phyloP scores from a whole-genome alignment of 1,284 basidiomycete species.

The Spongiforma sp. region DNA sequence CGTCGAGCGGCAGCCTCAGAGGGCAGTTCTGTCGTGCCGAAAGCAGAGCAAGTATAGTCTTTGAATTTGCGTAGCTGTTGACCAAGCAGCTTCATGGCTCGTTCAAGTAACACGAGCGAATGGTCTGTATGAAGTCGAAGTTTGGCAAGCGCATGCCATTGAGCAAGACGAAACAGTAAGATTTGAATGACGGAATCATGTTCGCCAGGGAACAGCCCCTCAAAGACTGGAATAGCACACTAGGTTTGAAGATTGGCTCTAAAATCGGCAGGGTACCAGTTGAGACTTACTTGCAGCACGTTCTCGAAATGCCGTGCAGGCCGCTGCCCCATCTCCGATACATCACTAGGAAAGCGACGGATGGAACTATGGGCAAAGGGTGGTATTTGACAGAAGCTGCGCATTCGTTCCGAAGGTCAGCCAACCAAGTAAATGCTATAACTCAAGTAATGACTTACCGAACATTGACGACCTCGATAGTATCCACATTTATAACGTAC shows the following conservation, averaged over 20 bases:
- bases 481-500: background rate
- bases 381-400: background rate
- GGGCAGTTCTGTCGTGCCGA: constrained; percentile 9
- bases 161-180: constrained; percentile 14
- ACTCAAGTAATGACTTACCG: background rate
- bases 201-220: constrained; percentile 24
- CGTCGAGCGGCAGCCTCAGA: background rate
- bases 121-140: constrained; percentile 24
- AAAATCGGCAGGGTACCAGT: too few relatives aligned
- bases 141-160: constrained; percentile 33
- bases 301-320: background rate
- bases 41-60: constrained; percentile 1
- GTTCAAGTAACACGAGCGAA: background rate
- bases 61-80: constrained; percentile 11
- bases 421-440: too few relatives aligned
- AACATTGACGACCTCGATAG: background rate
- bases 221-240: background rate
- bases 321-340: background rate
- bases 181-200: constrained; percentile 16
- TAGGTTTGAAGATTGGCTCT: background rate
- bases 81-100: background rate
- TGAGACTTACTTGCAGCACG: background rate
- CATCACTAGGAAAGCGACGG: background rate
- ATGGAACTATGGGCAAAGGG: background rate
- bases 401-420: too few relatives aligned